Evolutionary conservation across 441 rosid genomes (phyloP).

Genomic region (Gossypium davidsonii): DNA sequence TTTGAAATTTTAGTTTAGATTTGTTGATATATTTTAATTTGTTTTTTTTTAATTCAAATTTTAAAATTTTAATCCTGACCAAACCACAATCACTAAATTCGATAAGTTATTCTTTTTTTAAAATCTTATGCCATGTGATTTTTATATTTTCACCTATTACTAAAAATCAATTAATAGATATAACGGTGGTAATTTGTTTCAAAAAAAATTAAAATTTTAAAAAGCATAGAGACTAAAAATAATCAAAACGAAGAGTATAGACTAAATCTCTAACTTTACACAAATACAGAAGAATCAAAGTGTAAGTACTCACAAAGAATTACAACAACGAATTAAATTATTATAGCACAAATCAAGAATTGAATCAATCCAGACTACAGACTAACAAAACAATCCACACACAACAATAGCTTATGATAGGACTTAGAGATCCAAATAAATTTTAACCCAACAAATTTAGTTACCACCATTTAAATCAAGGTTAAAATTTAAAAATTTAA

Average conservation of each 20-base stretch:
- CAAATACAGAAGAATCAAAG: not conserved
- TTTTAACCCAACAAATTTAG: not conserved
- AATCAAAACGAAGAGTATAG: no score
- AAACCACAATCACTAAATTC: not conserved
- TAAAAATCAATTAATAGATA: not conserved
- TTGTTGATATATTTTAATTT: not conserved
- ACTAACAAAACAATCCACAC: not conserved
- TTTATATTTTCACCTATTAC: not conserved
- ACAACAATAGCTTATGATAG: not conserved
- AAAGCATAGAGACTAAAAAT: no score
- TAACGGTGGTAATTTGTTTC: not conserved
- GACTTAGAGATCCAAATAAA: not conserved
- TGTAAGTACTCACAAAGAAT: no score
- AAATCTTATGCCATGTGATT: not conserved
- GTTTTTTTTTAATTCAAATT: no score
- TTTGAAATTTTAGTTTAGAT: conserved; percentile 1
- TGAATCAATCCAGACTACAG: not conserved
- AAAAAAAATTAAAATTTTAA: no score
- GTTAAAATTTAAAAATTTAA: no score
- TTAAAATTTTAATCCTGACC: no score
- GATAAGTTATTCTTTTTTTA: not conserved
- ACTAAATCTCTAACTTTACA: no score
- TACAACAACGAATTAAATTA: no score
- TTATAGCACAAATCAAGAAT: not conserved
- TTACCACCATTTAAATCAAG: not conserved